Evolutionary conservation across 257 asterid genomes (phyloP).

Genomic region (Paulownia fortunei): DNA sequence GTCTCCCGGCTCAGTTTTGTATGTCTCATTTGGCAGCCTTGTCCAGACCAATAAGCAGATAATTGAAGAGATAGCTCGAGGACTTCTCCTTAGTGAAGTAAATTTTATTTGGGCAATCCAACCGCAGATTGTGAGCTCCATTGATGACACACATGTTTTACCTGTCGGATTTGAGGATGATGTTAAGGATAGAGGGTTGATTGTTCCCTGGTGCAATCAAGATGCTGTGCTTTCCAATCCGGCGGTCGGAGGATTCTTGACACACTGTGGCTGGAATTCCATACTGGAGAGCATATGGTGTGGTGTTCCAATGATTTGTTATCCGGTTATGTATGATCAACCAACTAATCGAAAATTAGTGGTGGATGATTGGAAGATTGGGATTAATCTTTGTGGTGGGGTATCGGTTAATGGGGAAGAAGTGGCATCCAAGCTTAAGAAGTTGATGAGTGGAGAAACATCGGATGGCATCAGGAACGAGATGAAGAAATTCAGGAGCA

Average conservation of each 20-base stretch:
- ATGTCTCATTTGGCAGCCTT: conserved; percentile 49
- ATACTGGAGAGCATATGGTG: conserved; percentile 52
- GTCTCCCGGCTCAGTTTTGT: conserved; percentile 43
- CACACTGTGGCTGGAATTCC: conserved; percentile 61
- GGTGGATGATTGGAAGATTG: conserved; percentile 43
- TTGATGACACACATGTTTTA: conserved; percentile 26
- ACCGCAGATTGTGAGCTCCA: conserved; percentile 48
- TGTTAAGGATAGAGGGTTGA: conserved; percentile 35
- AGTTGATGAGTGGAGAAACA: conserved; percentile 23
- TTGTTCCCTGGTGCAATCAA: conserved; percentile 58
- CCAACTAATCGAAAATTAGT: conserved; percentile 41
- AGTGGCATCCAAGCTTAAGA: conserved; percentile 26
- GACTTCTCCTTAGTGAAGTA: conserved; percentile 43
- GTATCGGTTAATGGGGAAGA: not conserved
- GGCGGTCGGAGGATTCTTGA: conserved; percentile 49
- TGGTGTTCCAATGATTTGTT: conserved; percentile 45
- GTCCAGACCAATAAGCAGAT: conserved; percentile 20
- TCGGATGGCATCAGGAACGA: not conserved
- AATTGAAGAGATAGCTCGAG: conserved; percentile 40
- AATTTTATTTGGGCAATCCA: conserved; percentile 52
- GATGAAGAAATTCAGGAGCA: not conserved
- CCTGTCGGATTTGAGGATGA: conserved; percentile 41
- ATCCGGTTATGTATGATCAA: conserved; percentile 34
- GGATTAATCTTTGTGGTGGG: conserved; percentile 28
- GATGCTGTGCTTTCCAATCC: conserved; percentile 38